Evolutionary conservation across 2,329 filamentous ascomycete genomes (phyloP), one percentile per base, ranked within the genome.

Genomic region (Trichoderma lentiforme): DNA sequence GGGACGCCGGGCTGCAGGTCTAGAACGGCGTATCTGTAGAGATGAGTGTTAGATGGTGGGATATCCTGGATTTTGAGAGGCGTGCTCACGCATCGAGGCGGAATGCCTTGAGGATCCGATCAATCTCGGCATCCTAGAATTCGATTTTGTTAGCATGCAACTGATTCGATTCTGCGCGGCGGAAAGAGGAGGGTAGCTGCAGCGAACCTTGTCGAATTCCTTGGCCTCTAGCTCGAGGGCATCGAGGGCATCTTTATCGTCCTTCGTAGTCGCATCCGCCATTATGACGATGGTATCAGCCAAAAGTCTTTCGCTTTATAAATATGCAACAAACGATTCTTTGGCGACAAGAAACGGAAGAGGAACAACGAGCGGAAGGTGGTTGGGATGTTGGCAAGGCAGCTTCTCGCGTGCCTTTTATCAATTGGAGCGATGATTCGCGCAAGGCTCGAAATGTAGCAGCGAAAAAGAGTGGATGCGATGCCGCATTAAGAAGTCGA

Each of bases 1-100:
- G 96, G 90, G 24, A 98, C 94, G 79, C 96, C 96, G 4, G 96
- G 96, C 81, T 97, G 94, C 60, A 99, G 92, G 81, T 97, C 96
- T 60, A 99, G 91, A 63, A 99, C 94, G 65, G 95, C 93, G 82
- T 99, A 99, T 76, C 91, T 93, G 73, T 34, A 4, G 24, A 43
- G 15, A 28, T n/a, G 56, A 14, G 32, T n/a, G 30, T 70, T 15
- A 70, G 57, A 12, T 5, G 24, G 24, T 8, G n/a, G 4, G 21
- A 30, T 30, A 3, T 30, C 26, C 4, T 30, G 34, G 39, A 21
- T 18, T 2, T 62, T 15, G 56, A 15, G 47, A 21, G 7, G 5
- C 8, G 60, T 12, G 79, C 84, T 76, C 80, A 87, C 85, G 88
- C 88, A 80, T 90, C 86, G 21, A 90, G 89, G 77, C 92, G 90